A percentile compares a stretch with the other conserved stretches of the same genome.
Evolutionary conservation across 2,329 filamentous ascomycete genomes (phyloP).

Genomic region (Cladosporium sp.): DNA sequence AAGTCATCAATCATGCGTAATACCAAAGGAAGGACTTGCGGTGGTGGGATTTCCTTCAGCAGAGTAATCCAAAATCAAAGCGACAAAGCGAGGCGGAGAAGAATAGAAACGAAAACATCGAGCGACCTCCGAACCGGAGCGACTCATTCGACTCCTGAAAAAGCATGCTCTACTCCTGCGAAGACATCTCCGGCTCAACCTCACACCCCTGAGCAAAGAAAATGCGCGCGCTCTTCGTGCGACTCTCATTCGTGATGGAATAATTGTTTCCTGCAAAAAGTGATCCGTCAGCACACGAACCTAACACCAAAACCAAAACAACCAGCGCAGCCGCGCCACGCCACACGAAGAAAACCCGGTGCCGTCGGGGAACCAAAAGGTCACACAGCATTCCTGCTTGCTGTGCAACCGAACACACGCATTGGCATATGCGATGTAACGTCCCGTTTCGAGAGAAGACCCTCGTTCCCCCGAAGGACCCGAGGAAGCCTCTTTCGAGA

Average conservation of each 20-base stretch:
- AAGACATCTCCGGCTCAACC: slow-evolving; percentile 17
- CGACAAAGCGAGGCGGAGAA: too few relatives aligned
- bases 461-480: neutral
- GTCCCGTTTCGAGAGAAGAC: neutral
- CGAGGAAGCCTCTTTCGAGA: neutral
- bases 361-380: neutral
- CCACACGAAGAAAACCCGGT: neutral
- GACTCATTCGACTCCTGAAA: too few relatives aligned
- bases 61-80: too few relatives aligned
- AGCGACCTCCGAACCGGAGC: too few relatives aligned
- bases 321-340: neutral
- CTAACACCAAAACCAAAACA: neutral
- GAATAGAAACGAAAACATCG: too few relatives aligned
- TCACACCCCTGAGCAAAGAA: slow-evolving; percentile 92
- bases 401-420: slow-evolving; percentile 6
- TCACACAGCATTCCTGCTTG: neutral
- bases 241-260: slow-evolving; percentile 75
- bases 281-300: neutral
- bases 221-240: slow-evolving; percentile 63
- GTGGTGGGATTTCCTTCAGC: too few relatives aligned
- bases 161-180: neutral
- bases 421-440: slow-evolving; percentile 9
- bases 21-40: too few relatives aligned
- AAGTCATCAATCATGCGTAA: too few relatives aligned
- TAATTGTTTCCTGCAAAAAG: slow-evolving; percentile 75